Percentiles rank a stretch among this genome's conserved stretches.
phyloP scores from a whole-genome alignment of 163 green algal genomes.

The Picocystis sp. region DNA sequence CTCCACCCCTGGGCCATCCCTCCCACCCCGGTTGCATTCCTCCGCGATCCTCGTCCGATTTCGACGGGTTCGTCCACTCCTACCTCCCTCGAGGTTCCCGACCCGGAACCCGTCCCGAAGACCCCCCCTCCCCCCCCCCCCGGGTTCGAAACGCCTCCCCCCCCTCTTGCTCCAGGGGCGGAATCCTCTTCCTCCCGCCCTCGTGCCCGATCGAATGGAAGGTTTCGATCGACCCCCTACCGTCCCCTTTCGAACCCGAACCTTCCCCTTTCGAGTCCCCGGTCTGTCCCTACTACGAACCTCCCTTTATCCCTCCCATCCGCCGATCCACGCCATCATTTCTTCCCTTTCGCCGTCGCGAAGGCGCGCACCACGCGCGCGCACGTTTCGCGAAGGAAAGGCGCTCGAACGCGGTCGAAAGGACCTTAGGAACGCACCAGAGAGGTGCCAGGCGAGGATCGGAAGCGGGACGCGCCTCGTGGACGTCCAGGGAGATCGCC shows the following conservation, averaged over 20 bases:
- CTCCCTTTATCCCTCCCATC: background rate
- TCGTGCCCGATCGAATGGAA: background rate
- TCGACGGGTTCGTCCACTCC: too few species aligned
- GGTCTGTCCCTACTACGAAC: too few species aligned
- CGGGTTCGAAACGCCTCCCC: background rate
- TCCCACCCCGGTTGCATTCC: too few species aligned
- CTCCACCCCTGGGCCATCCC: too few species aligned
- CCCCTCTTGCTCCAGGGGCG: background rate
- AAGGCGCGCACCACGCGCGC: slow-evolving; percentile 40
- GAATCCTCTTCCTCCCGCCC: background rate
- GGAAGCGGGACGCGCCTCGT: background rate
- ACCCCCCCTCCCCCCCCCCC: slow-evolving; percentile 5
- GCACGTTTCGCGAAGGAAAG: slow-evolving; percentile 43
- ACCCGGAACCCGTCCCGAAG: too few species aligned
- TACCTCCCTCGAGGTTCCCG: too few species aligned
- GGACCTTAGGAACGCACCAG: background rate
- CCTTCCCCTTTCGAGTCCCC: background rate
- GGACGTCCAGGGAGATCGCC: background rate
- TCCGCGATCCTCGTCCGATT: too few species aligned
- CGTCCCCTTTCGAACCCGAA: background rate
- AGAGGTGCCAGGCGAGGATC: background rate
- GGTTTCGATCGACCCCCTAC: slow-evolving; percentile 1
- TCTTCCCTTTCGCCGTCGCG: slow-evolving; percentile 26
- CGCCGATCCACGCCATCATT: background rate
- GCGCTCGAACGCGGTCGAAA: background rate